Percentiles rank a stretch among this genome's conserved stretches.
These are phyloP conservation scores for Fomitopsis pulvina DNA, from an alignment of 768 basidiomycete genomes.

Conservation along the genomic window DNA sequence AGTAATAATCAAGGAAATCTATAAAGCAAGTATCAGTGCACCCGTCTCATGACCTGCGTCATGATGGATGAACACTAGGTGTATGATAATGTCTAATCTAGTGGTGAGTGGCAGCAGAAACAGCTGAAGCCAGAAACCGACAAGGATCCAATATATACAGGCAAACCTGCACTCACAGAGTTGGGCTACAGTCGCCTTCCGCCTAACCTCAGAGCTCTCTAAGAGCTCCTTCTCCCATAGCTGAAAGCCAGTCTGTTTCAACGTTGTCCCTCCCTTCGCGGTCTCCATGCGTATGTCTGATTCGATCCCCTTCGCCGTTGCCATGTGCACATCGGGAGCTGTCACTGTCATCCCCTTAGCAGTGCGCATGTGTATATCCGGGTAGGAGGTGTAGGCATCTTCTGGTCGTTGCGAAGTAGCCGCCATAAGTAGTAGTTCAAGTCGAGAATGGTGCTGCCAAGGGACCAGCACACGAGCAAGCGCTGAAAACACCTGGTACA, in stretches of 20 bases:
- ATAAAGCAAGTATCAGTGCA: constrained; percentile 7
- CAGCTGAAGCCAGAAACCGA: not conserved
- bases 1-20: constrained; percentile 99
- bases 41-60: not conserved
- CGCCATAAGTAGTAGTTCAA: too few relatives aligned
- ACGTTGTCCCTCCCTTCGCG: constrained; percentile 44
- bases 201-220: constrained; percentile 80
- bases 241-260: constrained; percentile 50
- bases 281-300: constrained; percentile 69
- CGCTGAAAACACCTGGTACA: too few relatives aligned
- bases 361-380: constrained; percentile 76
- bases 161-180: constrained; percentile 56
- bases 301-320: constrained; percentile 48
- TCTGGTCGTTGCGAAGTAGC: too few relatives aligned
- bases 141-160: not conserved
- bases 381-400: constrained; percentile 14
- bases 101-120: not conserved
- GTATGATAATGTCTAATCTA: not conserved
- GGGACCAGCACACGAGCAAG: too few relatives aligned
- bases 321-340: constrained; percentile 53
- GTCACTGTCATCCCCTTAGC: constrained; percentile 51
- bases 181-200: constrained; percentile 96
- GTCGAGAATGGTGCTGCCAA: too few relatives aligned
- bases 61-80: not conserved
- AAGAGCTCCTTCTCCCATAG: constrained; percentile 84